Evolutionary conservation across 2,329 filamentous ascomycete genomes (phyloP).

Genomic region (Emydomyces testavorans): DNA sequence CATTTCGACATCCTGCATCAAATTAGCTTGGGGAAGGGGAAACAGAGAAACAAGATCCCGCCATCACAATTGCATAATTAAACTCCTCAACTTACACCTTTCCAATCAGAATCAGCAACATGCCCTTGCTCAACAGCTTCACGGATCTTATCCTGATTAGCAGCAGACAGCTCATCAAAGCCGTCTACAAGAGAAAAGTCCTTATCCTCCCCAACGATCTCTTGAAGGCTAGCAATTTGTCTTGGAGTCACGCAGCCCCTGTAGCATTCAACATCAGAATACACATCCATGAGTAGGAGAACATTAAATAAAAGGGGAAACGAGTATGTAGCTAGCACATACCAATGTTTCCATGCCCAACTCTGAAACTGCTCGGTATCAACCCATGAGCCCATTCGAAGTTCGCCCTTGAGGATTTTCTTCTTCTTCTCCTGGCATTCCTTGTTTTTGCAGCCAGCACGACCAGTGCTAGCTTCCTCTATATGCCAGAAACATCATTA

Average conservation of each 20-base stretch:
- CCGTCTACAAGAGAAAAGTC: constrained; percentile 64
- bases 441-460: constrained; percentile 61
- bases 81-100: constrained; percentile 53
- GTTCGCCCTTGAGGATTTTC: constrained; percentile 68
- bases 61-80: not conserved
- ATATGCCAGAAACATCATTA: constrained; percentile 10
- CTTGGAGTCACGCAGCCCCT: constrained; percentile 84
- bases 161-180: constrained; percentile 61
- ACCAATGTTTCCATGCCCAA: constrained; percentile 85
- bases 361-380: constrained; percentile 48
- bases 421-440: constrained; percentile 57
- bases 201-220: constrained; percentile 38
- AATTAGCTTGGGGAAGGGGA: constrained; percentile 11
- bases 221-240: constrained; percentile 53
- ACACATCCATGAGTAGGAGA: not conserved
- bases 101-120: constrained; percentile 77
- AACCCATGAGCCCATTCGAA: constrained; percentile 67
- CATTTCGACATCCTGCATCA: constrained; percentile 55
- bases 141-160: constrained; percentile 61
- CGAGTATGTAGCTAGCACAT: constrained; percentile 18
- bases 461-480: constrained; percentile 61
- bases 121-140: constrained; percentile 64
- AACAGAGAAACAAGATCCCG: not conserved
- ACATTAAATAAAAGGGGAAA: not conserved
- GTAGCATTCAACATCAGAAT: constrained; percentile 6